Evolutionary conservation across 495 filamentous ascomycete species (phyloP).

Genomic region (Neurospora intermedia): DNA sequence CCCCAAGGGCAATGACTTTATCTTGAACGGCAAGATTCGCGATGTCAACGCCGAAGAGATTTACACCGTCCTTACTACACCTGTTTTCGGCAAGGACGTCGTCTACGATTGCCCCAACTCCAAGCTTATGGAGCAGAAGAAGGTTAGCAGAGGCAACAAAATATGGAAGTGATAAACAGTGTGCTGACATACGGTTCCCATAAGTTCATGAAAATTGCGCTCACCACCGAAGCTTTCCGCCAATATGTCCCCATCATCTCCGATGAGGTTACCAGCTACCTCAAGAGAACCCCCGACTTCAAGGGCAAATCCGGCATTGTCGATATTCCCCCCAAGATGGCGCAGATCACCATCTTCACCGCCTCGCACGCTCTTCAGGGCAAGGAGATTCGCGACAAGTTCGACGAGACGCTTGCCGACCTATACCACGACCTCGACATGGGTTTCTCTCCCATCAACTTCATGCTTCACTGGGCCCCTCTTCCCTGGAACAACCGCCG

Average conservation of each 20-base stretch:
- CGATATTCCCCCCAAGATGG: slow-evolving; percentile 59
- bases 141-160: slow-evolving; percentile 14
- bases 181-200: not conserved
- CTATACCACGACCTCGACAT: slow-evolving; percentile 77
- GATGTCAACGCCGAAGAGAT: slow-evolving; percentile 77
- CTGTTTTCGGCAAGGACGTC: slow-evolving; percentile 77
- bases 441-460: slow-evolving; percentile 77
- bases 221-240: slow-evolving; percentile 65
- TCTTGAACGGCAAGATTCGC: slow-evolving; percentile 73
- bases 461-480: slow-evolving; percentile 79
- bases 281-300: slow-evolving; percentile 55
- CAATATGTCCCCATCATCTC: slow-evolving; percentile 70
- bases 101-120: slow-evolving; percentile 83
- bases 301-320: slow-evolving; percentile 53
- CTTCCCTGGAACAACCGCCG: slow-evolving; percentile 73
- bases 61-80: slow-evolving; percentile 71
- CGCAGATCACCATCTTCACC: slow-evolving; percentile 79
- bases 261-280: slow-evolving; percentile 59
- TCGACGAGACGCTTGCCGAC: slow-evolving; percentile 61
- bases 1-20: slow-evolving; percentile 73
- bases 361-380: slow-evolving; percentile 73
- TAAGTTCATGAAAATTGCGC: slow-evolving; percentile 82
- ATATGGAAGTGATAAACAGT: not conserved
- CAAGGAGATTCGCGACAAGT: slow-evolving; percentile 63
- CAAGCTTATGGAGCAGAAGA: slow-evolving; percentile 45